Evolutionary conservation across 2,329 filamentous ascomycete genomes (phyloP), one percentile per base, ranked within the genome.

Genomic region (Anthostomella pinea): DNA sequence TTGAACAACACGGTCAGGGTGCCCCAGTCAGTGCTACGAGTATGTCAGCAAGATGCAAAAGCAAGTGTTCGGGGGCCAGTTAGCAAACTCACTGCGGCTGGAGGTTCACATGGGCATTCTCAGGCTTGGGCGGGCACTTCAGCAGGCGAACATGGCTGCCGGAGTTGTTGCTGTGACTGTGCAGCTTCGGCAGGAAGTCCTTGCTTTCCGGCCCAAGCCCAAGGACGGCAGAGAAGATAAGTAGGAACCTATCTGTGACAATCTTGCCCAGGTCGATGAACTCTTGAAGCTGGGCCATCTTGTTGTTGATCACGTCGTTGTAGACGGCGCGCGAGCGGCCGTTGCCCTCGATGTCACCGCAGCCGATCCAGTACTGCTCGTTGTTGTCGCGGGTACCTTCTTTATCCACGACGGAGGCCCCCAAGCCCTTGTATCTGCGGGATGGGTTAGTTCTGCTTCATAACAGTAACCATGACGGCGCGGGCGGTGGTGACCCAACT

Each of bases 161-260:
- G n/a, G 40, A 40, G 30, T 37, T 40, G 25, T 43, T 43, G 33
- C 40, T 43, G 24, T 43, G 40, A 23, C 40, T 43, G 29, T 43
- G 36, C 6, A 43, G 36, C 19, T 43, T 43, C 11, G 36, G 23
- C 16, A 43, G 22, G 22, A 29, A 43, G 18, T 43, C 31, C 8
- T 33, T 8, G 11, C 33, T 32, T 8, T 39, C 40, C 7, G 40
- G 40, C 8, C 36, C 36, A 30, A 43, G 27, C 8, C 40, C 40
- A n/a, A 43, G 32, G 15, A 39, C 24, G 4, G 40, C 37, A 15
- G 40, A 35, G 32, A 39, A 16, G 15, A 41, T 30, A 2, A 22
- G 9, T 7, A 38, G 21, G 29, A 41, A 41, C 15, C 24, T 38
- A 30, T 41, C 39, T 13, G 39, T 38, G 8, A 41, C 35, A 18